Evolutionary conservation across 352 stramenopile genomes (phyloP), one percentile per base, ranked within the genome.

Genomic region (Phytopythium oedochilum): DNA sequence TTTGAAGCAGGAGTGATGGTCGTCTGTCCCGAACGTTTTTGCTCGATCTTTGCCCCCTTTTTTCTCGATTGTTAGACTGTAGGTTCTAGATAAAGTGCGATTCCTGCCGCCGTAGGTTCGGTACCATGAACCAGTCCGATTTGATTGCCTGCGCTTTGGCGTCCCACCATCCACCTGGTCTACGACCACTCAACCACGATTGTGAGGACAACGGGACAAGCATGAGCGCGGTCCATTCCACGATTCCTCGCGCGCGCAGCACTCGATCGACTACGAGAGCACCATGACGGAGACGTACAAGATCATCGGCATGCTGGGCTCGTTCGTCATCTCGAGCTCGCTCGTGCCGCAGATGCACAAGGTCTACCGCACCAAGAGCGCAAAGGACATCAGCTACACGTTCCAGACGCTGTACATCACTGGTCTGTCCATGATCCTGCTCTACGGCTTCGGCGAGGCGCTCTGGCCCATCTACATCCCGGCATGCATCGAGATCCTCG

Each of bases 401-500:
- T 83, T 83, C 53, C 65, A 82, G 34, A 31, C 65, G 25, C 61
- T 83, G 38, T 87, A 81, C 61, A 61, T 71, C 42, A 53, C 64
- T 15, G 72, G 75, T 1, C 53, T 78, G 12, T 53, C 50, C 18
- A 60, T 81, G 32, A 71, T 78, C 43, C 59, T 78, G 26, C 42
- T 75, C 51, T 79, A 83, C 58, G 72, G 72, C 22, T 61, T 79
- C 52, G 71, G 76, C 36, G 74, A 86, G 46, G 46, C 49, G 25
- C 38, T 83, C 17, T 83, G 75, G 75, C 75, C 72, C 5, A 77
- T 86, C 49, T 86, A 75, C 68, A 80, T 86, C 26, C 71, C 70
- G 14, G 71, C 66, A 15, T 64, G 64, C 29, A 59, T 86, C 32
- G 75, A 83, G 49, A 55, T 78, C 8, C 7, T 75, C 28, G 67